Base-by-base conservation (phyloP, 1,139 yeast species). In the Tardiomyces depauwii region DNA sequence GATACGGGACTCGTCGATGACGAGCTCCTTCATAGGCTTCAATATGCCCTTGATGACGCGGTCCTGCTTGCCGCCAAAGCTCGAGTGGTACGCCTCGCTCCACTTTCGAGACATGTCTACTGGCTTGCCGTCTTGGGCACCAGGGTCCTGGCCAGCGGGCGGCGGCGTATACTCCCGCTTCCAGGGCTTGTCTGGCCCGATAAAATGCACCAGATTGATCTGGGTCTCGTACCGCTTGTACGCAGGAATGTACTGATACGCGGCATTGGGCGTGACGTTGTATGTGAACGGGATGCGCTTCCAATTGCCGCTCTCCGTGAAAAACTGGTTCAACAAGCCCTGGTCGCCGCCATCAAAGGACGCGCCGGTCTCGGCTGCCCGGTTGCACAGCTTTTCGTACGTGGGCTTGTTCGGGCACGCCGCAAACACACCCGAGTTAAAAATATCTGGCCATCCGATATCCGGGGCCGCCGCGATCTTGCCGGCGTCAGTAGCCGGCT, bases 261-360 rank as follows among this genome's bases (percentile, higher is more conserved):
- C 80, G n/a, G 78, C 70, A 21, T 81, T 76, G 9, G 94, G 86
- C 0, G 96, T 88, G 30, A 89, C 94, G 56, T 91, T 91, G 68
- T 80, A 89, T 45, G 78, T 62, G 57, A 88, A 91, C 0, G 96
- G 91, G 43, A 91, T 64, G 45, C 78, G 73, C 33, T 71, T 64
- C 96, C 96, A 71, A 41, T 53, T 55, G n/a, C 44, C 23, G 27
- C 40, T 27, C 12, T 45, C 61, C 50, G 76, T 80, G 62, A 87
- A 87, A 60, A 76, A 84, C 60, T 85, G 87, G 63, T 91, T 91
- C 54, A 91, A 68, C 42, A 91, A 70, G 11, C 97, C 97, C 64
- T 91, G 97, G 63, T 91, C 98, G 2, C 96, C 95, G 45, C 96
- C 96, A 63, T 89, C 97, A 59, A 88, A 86, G 0, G 91, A 78